Conservation (phyloP, 2,329 filamentous ascomycete species). For the Trichoderma arundinaceum region DNA sequence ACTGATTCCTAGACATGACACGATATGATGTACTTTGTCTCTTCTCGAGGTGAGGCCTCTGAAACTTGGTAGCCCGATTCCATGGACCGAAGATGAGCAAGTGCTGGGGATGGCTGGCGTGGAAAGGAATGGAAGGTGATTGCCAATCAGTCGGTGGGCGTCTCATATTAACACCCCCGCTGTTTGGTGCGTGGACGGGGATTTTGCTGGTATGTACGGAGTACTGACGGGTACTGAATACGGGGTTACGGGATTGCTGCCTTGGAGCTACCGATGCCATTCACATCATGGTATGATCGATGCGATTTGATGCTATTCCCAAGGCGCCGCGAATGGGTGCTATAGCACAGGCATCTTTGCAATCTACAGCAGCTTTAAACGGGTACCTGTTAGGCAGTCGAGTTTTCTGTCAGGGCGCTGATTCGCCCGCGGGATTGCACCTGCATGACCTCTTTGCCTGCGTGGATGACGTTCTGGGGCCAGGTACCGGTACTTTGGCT, state of each 20-base stretch:
- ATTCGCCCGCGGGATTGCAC: no score
- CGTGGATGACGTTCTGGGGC: conserved; percentile 21
- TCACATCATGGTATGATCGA: no score
- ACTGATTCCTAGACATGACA: no score
- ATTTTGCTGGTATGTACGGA: not conserved
- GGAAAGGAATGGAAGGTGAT: conserved; percentile 29
- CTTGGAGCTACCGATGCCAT: no score
- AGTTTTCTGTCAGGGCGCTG: not conserved
- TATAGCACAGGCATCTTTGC: no score
- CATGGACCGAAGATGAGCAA: not conserved
- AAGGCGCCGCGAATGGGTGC: no score
- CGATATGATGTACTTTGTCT: no score
- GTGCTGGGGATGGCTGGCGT: conserved; percentile 19
- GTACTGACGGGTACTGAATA: no score
- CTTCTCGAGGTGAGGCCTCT: not conserved
- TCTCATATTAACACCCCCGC: conserved; percentile 30
- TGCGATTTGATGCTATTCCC: no score
- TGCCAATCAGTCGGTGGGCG: conserved; percentile 24
- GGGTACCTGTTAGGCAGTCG: conserved; percentile 8
- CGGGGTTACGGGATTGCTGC: no score
- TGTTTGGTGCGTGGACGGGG: conserved; percentile 1
- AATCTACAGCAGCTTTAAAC: not conserved
- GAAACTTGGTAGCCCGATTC: not conserved
- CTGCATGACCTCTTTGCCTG: conserved; percentile 25
- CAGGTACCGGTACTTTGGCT: conserved; percentile 5